Base-by-base conservation (phyloP, 2,329 filamentous ascomycete species). In the Hypoxylon sp. region DNA sequence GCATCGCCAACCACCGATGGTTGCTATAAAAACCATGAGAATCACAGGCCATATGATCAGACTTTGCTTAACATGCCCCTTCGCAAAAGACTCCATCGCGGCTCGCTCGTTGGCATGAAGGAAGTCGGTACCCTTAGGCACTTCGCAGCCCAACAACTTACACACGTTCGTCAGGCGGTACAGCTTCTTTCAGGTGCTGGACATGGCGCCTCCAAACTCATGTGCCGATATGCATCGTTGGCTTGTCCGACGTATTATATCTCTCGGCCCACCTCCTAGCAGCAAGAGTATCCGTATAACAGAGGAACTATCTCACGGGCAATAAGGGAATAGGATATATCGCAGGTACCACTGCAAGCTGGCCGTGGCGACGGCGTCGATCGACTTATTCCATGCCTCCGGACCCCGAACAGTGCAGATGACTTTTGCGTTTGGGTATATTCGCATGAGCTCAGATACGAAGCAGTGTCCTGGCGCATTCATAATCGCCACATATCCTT, bases 351-450 rank as follows among this genome's bases (percentile, higher is more conserved):
- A 72, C 30, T 68, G 61, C 40, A 67, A 55, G 16, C 67, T 65
- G 1, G 60, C 65, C 24, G 68, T 67, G 20, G 68, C 65, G 7
- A 67, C 54, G 53, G 68, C 55, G 38, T 70, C 69, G 14, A 73
- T 65, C 32, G 70, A 72, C 53, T 70, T 62, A 53, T 68, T 72
- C 74, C 75, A 77, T 24, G 56, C 63, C 28, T 71, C 70, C 4
- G 70, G 61, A 52, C 76, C 67, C 22, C 74, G 68, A 26, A 72
- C 53, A 1, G 72, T 74, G 61, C 72, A 74, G 42, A 76, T 74
- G 26, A 76, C 73, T 32, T 74, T 72, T 36, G 74, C 72, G 30
- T 76, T 72, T 1, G 73, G 73, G 45, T 75, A 75, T 11, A 75
- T 22, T 50, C 70, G 64, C 30, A 73, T 61, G 14, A 76, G 60